Percentiles rank a stretch among this genome's conserved stretches.
Evolutionary conservation across 495 filamentous ascomycete species (phyloP).

Genomic region (Patellaria atrata): DNA sequence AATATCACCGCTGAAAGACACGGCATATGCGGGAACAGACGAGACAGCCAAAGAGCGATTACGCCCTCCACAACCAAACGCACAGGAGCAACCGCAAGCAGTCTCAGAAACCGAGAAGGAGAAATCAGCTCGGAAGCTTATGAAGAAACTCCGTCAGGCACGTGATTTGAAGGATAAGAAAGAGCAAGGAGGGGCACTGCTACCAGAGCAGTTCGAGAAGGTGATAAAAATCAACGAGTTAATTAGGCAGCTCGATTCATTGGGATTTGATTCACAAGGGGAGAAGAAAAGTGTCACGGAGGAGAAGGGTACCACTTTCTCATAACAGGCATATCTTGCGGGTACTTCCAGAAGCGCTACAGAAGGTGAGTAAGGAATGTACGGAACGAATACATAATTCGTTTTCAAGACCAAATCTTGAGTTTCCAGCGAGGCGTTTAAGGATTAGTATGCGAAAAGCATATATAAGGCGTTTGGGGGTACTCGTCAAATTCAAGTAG

Average conservation of each 20-base stretch:
- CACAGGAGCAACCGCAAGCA: too few species aligned
- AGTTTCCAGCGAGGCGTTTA: too few species aligned
- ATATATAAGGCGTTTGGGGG: too few species aligned
- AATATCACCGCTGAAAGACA: background rate
- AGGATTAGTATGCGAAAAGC: too few species aligned
- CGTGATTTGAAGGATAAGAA: constrained; percentile 84
- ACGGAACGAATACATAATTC: too few species aligned
- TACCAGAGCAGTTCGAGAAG: constrained; percentile 95
- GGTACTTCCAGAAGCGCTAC: too few species aligned
- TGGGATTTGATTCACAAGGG: constrained; percentile 67
- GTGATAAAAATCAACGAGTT: constrained; percentile 93
- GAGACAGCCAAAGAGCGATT: constrained; percentile 4
- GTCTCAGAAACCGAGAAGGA: constrained; percentile 77
- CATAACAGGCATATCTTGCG: too few species aligned
- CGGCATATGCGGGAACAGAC: constrained; percentile 12
- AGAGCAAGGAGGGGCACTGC: constrained; percentile 61
- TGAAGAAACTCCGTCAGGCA: constrained; percentile 91
- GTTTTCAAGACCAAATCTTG: too few species aligned
- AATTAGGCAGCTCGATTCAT: constrained; percentile 67
- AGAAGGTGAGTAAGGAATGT: too few species aligned
- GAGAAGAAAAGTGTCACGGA: constrained; percentile 40
- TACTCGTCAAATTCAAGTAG: too few species aligned
- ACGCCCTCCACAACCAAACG: constrained; percentile 25
- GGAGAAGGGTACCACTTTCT: too few species aligned
- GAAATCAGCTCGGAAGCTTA: constrained; percentile 84